phyloP scores from a whole-genome alignment of 768 basidiomycete genomes.

The Mycena rebaudengoi region DNA sequence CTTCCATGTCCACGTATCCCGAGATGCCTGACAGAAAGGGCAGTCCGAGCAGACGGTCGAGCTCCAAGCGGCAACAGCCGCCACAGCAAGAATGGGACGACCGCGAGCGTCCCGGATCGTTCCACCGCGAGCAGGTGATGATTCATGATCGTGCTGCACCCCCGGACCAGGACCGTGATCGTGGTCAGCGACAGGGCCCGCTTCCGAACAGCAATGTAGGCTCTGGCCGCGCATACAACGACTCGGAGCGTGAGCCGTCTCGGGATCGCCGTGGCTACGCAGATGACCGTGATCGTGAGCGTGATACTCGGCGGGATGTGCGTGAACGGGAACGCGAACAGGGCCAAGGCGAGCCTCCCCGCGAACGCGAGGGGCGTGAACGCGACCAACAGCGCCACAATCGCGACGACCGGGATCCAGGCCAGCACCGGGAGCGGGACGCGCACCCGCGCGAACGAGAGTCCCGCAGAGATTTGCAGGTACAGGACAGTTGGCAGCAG shows the following conservation, averaged over 20 bases:
- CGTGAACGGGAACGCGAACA: constrained; percentile 16
- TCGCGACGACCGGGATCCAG: neutral
- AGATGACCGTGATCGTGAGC: neutral
- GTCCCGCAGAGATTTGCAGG: too few relatives aligned
- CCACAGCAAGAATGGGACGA: neutral
- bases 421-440: neutral
- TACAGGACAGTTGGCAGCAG: too few relatives aligned
- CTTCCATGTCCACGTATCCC: constrained; percentile 9
- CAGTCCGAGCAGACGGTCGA: too few relatives aligned
- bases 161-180: too few relatives aligned
- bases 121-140: too few relatives aligned
- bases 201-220: too few relatives aligned
- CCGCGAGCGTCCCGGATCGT: neutral
- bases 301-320: constrained; percentile 9
- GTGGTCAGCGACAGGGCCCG: too few relatives aligned
- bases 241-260: constrained; percentile 7
- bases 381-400: constrained; percentile 1
- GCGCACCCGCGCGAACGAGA: constrained; percentile 15
- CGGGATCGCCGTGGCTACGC: constrained; percentile 6
- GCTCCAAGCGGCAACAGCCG: constrained; percentile 4
- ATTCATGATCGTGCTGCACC: too few relatives aligned
- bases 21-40: neutral
- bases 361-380: neutral
- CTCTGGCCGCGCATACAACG: neutral
- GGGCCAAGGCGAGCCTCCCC: neutral